Conservation (phyloP, 169 alveolate species). For the Eimeria sp. region DNA sequence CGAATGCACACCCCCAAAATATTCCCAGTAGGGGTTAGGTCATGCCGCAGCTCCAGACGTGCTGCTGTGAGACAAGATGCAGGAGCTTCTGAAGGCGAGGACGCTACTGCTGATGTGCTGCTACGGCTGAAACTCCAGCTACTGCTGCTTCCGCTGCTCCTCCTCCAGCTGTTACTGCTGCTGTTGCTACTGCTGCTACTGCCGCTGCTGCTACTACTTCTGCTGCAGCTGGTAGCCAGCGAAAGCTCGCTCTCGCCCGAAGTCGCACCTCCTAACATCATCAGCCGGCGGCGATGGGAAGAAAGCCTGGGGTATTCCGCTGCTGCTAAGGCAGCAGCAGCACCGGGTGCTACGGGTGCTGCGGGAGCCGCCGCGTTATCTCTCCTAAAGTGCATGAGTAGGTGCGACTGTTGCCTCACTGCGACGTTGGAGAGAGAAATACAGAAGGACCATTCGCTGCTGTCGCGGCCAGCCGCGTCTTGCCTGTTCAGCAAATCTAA, state of each 20-base stretch:
- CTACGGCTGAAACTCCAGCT: background rate
- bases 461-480: slow-evolving; percentile 88
- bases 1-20: slow-evolving; percentile 77
- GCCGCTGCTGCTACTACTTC: background rate
- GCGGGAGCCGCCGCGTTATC: slow-evolving; percentile 21
- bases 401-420: slow-evolving; percentile 80
- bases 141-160: slow-evolving; percentile 16
- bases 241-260: background rate
- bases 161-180: background rate
- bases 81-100: background rate
- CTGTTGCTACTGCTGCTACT: slow-evolving; percentile 52
- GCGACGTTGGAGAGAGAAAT: slow-evolving; percentile 85
- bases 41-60: slow-evolving; percentile 77
- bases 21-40: slow-evolving; percentile 72
- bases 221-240: background rate
- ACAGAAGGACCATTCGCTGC: slow-evolving; percentile 87
- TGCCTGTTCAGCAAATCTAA: slow-evolving; percentile 85
- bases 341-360: slow-evolving; percentile 25
- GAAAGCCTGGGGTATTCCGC: slow-evolving; percentile 12
- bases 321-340: slow-evolving; percentile 29
- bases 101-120: background rate
- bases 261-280: background rate
- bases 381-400: slow-evolving; percentile 76
- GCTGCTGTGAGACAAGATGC: slow-evolving; percentile 65
- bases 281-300: slow-evolving; percentile 42